phyloP scores from a whole-genome alignment of 176 grass and related monocot species.

The Oropetium thomaeum region DNA sequence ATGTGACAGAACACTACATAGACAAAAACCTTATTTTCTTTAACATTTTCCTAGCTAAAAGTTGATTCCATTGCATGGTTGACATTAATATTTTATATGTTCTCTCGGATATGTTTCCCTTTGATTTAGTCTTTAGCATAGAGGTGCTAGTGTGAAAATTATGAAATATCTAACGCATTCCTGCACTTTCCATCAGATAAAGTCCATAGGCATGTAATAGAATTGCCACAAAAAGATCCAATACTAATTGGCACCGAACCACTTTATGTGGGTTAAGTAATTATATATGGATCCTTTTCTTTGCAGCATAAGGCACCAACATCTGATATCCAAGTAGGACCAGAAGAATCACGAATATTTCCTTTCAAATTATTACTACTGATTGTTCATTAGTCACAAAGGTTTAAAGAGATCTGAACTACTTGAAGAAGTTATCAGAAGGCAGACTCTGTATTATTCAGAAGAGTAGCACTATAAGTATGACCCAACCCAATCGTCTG shows the following conservation, averaged over 20 bases:
- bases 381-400: neutral
- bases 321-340: slow-evolving; percentile 18
- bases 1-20: neutral
- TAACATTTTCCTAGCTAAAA: neutral
- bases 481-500: too few relatives aligned
- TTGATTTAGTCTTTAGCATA: neutral
- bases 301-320: neutral
- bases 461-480: too few relatives aligned
- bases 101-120: neutral
- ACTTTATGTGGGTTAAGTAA: slow-evolving; percentile 5
- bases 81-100: neutral
- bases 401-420: neutral
- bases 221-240: slow-evolving; percentile 8
- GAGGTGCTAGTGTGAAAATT: neutral
- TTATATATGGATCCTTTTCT: neutral
- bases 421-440: neutral
- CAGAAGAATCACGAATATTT: slow-evolving; percentile 8
- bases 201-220: neutral
- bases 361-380: neutral
- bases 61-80: neutral
- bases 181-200: slow-evolving; percentile 25
- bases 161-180: slow-evolving; percentile 26
- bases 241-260: neutral
- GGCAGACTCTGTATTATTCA: neutral
- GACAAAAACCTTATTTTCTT: neutral